Conservation (phyloP, 1,139 yeast genomes). For the Candida sanyaensis region DNA sequence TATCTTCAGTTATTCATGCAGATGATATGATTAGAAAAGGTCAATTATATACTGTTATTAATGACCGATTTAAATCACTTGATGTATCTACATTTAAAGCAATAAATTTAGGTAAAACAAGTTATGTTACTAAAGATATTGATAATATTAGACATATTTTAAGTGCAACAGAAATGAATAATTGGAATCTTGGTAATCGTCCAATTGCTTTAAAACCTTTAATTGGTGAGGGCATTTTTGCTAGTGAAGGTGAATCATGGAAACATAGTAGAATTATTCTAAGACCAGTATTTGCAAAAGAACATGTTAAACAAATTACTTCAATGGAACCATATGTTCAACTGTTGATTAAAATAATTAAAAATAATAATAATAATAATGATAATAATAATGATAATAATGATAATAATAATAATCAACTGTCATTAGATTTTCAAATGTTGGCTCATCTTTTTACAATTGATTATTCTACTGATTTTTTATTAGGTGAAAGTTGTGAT, state of each 20-base stretch:
- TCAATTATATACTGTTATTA: not conserved
- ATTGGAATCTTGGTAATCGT: constrained; percentile 47
- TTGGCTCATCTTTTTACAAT: constrained; percentile 35
- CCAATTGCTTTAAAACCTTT: constrained; percentile 38
- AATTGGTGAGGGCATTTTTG: constrained; percentile 56
- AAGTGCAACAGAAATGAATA: constrained; percentile 39
- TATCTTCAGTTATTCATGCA: not conserved
- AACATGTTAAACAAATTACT: constrained; percentile 49
- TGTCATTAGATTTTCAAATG: constrained; percentile 34
- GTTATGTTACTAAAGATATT: constrained; percentile 21
- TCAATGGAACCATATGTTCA: constrained; percentile 44
- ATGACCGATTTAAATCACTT: not conserved
- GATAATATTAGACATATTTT: constrained; percentile 32
- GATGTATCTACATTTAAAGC: constrained; percentile 4
- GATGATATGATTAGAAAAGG: not conserved
- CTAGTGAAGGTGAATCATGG: constrained; percentile 55
- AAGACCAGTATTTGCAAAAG: constrained; percentile 55
- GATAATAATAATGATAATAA: too few relatives aligned
- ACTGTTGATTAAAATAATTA: constrained; percentile 31
- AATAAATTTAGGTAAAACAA: not conserved
- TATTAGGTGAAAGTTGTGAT: constrained; percentile 36
- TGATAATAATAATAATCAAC: too few relatives aligned
- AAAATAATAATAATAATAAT: too few relatives aligned
- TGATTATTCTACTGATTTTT: constrained; percentile 41
- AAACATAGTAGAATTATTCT: constrained; percentile 53